Evolutionary conservation across 805 yeast genomes (phyloP).

Genomic region (Starmera quercuum): DNA sequence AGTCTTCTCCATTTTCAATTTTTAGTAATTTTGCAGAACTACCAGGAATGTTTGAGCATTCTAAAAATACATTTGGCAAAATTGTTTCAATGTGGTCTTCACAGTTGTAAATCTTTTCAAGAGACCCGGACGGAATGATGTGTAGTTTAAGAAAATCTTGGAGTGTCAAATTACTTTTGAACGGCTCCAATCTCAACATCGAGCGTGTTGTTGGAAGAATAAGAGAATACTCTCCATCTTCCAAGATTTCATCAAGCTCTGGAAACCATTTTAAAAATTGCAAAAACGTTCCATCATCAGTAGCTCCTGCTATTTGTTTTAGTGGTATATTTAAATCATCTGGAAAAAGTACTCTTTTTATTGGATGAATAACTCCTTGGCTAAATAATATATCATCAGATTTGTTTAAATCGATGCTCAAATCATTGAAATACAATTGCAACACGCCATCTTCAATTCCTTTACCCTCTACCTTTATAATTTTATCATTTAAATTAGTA

Average conservation of each 20-base stretch:
- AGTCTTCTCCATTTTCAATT: constrained; percentile 40
- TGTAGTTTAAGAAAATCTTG: constrained; percentile 59
- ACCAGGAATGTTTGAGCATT: constrained; percentile 33
- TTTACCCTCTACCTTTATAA: constrained; percentile 11
- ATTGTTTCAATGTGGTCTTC: constrained; percentile 35
- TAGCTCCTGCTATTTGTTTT: constrained; percentile 46
- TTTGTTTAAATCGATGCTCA: constrained; percentile 17
- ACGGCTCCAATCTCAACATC: constrained; percentile 43
- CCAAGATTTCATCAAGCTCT: constrained; percentile 35
- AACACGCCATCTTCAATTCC: constrained; percentile 1
- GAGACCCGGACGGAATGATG: constrained; percentile 52
- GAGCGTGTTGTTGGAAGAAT: constrained; percentile 64
- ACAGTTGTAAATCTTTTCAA: constrained; percentile 41
- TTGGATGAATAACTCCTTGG: constrained; percentile 80
- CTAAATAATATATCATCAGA: constrained; percentile 65
- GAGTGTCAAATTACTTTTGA: constrained; percentile 32
- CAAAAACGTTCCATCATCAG: constrained; percentile 37
- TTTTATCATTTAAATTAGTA: constrained; percentile 23
- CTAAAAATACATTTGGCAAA: constrained; percentile 34
- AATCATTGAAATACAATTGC: constrained; percentile 13
- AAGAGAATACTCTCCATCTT: constrained; percentile 45
- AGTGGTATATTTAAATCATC: constrained; percentile 42
- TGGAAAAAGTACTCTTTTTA: constrained; percentile 52
- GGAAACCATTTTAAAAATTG: constrained; percentile 38
- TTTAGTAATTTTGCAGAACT: constrained; percentile 29